These are phyloP conservation scores for Cyberlindnera mississippiensis DNA, from an alignment of 805 yeast species.

Conservation along the genomic window DNA sequence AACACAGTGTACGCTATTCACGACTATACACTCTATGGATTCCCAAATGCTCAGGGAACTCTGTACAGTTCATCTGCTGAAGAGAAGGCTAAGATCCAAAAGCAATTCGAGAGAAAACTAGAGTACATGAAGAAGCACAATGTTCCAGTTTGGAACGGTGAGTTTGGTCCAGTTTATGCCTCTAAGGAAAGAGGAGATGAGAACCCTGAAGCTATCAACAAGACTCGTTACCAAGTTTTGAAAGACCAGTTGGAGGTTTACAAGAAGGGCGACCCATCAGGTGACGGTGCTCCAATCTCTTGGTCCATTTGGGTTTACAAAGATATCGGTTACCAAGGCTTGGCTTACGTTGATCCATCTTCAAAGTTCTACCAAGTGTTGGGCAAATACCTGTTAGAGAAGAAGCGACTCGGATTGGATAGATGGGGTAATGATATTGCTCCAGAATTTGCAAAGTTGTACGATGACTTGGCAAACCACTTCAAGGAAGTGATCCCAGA, in stretches of 20 bases:
- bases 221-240: conserved; percentile 39
- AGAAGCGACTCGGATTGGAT: conserved; percentile 44
- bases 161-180: conserved; percentile 49
- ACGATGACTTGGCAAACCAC: conserved; percentile 35
- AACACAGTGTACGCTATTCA: conserved; percentile 49
- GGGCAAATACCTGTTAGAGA: conserved; percentile 41
- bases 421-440: conserved; percentile 48
- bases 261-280: conserved; percentile 44
- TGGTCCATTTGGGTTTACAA: conserved; percentile 56
- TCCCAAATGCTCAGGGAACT: conserved; percentile 35
- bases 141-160: conserved; percentile 54
- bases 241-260: conserved; percentile 45
- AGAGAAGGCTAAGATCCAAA: conserved; percentile 34
- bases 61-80: conserved; percentile 34
- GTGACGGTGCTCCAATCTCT: conserved; percentile 41
- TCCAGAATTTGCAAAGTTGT: conserved; percentile 36
- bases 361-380: conserved; percentile 42
- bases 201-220: conserved; percentile 36
- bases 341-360: conserved; percentile 42
- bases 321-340: conserved; percentile 50
- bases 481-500: conserved; percentile 39
- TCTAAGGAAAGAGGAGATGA: conserved; percentile 40
- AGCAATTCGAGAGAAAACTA: conserved; percentile 41
- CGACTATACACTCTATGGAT: conserved; percentile 43
- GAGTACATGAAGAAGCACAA: conserved; percentile 37